Conservation (phyloP, 2,329 filamentous ascomycete species). For the Pseudogymnoascus sp. region DNA sequence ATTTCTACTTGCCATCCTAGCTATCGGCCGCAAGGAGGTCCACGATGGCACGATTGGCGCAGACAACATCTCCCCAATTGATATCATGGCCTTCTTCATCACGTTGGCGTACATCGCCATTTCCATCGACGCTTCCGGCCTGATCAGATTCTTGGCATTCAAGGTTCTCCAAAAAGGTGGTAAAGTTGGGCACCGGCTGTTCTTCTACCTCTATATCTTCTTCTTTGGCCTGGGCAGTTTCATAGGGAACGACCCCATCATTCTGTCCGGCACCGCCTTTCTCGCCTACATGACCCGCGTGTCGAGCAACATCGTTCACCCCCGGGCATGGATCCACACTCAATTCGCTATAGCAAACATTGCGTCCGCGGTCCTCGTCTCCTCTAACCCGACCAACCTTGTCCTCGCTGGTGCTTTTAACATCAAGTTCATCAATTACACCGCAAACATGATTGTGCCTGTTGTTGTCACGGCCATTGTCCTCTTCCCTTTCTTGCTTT, state of each 20-base stretch:
- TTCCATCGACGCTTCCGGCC: constrained; percentile 67
- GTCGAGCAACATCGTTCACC: constrained; percentile 63
- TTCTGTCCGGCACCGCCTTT: constrained; percentile 66
- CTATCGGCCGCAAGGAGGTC: constrained; percentile 61
- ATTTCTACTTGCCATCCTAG: constrained; percentile 61
- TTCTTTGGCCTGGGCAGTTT: constrained; percentile 62
- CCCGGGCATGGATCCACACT: constrained; percentile 64
- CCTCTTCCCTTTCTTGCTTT: constrained; percentile 63
- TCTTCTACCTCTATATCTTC: constrained; percentile 67
- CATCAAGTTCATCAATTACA: constrained; percentile 67
- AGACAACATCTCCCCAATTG: constrained; percentile 59
- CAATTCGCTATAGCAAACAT: constrained; percentile 70
- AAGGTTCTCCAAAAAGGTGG: constrained; percentile 62
- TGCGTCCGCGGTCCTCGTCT: constrained; percentile 67
- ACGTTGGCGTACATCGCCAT: constrained; percentile 70
- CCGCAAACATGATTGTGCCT: constrained; percentile 70
- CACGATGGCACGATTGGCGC: constrained; percentile 61
- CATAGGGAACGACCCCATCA: constrained; percentile 70
- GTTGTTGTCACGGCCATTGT: constrained; percentile 61
- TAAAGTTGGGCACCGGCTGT: constrained; percentile 58
- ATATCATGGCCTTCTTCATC: constrained; percentile 70
- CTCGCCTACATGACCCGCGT: constrained; percentile 71
- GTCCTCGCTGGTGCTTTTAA: constrained; percentile 66
- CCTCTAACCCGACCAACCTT: constrained; percentile 70
- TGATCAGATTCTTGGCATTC: constrained; percentile 65